phyloP scores from a whole-genome alignment of 1,284 basidiomycete genomes.

The Macrocystidia cucumis region DNA sequence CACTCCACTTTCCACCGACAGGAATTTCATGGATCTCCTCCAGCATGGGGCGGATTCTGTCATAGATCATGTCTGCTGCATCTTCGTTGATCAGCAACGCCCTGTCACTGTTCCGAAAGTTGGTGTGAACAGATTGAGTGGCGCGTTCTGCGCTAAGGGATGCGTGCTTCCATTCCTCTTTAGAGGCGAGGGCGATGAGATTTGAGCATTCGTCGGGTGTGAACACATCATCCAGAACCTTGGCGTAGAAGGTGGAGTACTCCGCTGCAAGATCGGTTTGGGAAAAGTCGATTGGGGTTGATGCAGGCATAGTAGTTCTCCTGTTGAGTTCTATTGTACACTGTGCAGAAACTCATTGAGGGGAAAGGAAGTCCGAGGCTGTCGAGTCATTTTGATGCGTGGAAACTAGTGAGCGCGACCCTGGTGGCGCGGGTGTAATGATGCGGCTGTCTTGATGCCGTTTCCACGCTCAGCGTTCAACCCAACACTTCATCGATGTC shows the following conservation, averaged over 20 bases:
- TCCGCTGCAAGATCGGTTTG: slow-evolving; percentile 18
- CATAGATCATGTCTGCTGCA: slow-evolving; percentile 18
- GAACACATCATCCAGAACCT: slow-evolving; percentile 28
- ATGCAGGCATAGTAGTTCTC: background rate
- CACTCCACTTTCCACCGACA: slow-evolving; percentile 16
- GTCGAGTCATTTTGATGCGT: too few species aligned
- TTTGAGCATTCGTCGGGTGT: slow-evolving; percentile 23
- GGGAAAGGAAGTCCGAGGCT: too few species aligned
- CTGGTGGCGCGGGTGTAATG: too few species aligned
- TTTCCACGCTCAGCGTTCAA: too few species aligned
- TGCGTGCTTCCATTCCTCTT: slow-evolving; percentile 20
- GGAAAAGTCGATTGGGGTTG: slow-evolving; percentile 21
- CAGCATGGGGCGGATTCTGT: slow-evolving; percentile 19
- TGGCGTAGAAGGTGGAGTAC: slow-evolving; percentile 23
- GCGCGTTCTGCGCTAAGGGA: slow-evolving; percentile 15
- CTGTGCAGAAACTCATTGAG: too few species aligned
- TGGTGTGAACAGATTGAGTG: slow-evolving; percentile 18
- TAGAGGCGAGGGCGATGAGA: slow-evolving; percentile 23
- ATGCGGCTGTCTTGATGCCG: too few species aligned
- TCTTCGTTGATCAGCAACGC: slow-evolving; percentile 23
- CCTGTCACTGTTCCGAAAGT: slow-evolving; percentile 23
- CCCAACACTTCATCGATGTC: too few species aligned
- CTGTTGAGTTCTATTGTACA: too few species aligned
- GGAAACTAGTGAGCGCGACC: too few species aligned
- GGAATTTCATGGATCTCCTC: slow-evolving; percentile 18